phyloP scores from a whole-genome alignment of 2,329 filamentous ascomycete species.

The Alternaria novae-zelandiae region DNA sequence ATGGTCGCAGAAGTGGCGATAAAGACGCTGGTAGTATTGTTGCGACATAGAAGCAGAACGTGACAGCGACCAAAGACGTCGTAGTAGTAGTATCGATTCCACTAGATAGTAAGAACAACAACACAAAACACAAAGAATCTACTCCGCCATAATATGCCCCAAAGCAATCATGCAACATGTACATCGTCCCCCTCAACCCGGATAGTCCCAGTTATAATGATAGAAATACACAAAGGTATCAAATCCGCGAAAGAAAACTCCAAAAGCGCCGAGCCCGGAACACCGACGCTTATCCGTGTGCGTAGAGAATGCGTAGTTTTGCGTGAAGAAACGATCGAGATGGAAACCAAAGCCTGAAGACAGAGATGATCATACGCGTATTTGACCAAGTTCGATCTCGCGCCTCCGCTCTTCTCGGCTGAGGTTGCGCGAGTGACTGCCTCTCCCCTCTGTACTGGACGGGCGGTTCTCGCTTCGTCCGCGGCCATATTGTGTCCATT shows the following conservation, averaged over 20 bases:
- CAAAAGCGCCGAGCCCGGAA: slow-evolving; percentile 16
- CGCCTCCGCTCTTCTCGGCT: slow-evolving; percentile 49
- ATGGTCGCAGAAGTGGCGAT: not conserved
- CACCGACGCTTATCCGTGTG: slow-evolving; percentile 15
- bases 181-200: not conserved
- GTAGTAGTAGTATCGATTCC: not conserved
- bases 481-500: slow-evolving; percentile 39
- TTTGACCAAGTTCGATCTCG: slow-evolving; percentile 50
- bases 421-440: slow-evolving; percentile 41
- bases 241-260: slow-evolving; percentile 4
- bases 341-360: too few species aligned
- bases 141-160: not conserved
- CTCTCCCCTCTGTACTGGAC: slow-evolving; percentile 28
- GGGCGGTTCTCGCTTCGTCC: slow-evolving; percentile 37
- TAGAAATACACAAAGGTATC: slow-evolving; percentile 3
- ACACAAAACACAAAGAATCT: not conserved
- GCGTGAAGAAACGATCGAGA: not conserved
- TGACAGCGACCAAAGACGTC: not conserved
- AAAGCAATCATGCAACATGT: not conserved
- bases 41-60: not conserved
- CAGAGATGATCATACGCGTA: slow-evolving; percentile 9
- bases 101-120: not conserved
- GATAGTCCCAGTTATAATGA: not conserved
- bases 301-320: slow-evolving; percentile 5
- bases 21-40: not conserved